phyloP scores from a whole-genome alignment of 192 early-diverging fungal species.

The Neocallimastix lanati region DNA sequence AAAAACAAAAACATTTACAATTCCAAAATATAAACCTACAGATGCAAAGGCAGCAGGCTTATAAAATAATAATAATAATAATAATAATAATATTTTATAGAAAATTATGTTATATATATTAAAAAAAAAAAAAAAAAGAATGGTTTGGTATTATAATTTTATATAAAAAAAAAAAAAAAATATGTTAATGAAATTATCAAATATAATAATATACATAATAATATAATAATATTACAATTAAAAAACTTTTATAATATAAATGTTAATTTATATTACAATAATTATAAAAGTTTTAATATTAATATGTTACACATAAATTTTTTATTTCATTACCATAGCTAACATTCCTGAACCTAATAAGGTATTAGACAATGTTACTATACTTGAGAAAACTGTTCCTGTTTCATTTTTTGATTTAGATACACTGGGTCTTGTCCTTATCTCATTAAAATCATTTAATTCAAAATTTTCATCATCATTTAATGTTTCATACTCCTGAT shows the following conservation, averaged over 20 bases:
- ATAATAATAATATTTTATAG: neutral
- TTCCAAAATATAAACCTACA: constrained; percentile 65
- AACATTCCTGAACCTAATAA: constrained; percentile 95
- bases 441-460: neutral
- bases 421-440: no score
- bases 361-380: constrained; percentile 82
- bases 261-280: no score
- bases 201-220: no score
- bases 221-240: no score
- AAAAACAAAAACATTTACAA: constrained; percentile 60
- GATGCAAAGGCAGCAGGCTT: constrained; percentile 70
- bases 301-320: no score
- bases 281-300: no score
- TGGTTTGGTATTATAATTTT: no score
- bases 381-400: constrained; percentile 44
- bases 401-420: constrained; percentile 8
- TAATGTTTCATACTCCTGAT: neutral
- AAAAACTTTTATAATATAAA: no score
- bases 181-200: no score
- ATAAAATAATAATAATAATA: neutral
- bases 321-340: constrained; percentile 84
- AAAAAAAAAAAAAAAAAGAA: no score
- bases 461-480: neutral
- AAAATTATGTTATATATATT: no score
- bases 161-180: no score